Base-by-base conservation (phyloP, 192 early-diverging fungal genomes). In the Coemansia sp. region DNA sequence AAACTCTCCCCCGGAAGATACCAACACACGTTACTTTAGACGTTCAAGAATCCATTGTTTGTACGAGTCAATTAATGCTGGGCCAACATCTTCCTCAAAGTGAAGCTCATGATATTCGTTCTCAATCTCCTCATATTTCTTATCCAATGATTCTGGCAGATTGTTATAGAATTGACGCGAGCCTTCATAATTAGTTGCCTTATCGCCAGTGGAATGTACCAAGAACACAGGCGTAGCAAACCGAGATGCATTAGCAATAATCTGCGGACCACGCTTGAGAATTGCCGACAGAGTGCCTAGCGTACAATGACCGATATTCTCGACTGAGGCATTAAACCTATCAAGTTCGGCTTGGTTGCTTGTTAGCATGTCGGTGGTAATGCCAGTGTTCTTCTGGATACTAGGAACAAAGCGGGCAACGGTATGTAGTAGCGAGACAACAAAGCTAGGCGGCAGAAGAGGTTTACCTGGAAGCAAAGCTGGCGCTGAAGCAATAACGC, bases 71-170 rank as follows among this genome's bases (percentile, higher is more conserved):
- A 74, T n/a, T 9, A 81, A 34, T 7, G 60, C 72, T 22, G 70
- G 67, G 21, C 60, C 72, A 22, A 73, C 31, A 49, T 82, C 60
- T 47, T 73, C 62, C 26, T 82, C 74, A 67, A 73, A 76, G 32
- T 82, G 73, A 32, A 82, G 60, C 65, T 83, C 82, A 31, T 83
- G 82, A 61, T 74, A 83, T 14, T 56, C 28, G 58, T 61, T 52
- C 31, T 60, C 68, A 56, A 76, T 30, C 38, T 73, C 69, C 41
- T 61, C 57, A 47, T 68, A 71, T 59, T 83, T 53, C 71, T 83
- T 83, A 50, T 83, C 82, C 44, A 79, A 56, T 7, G 54, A 27
- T 5, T 49, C 65, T n/a, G 82, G 76, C 24, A 83, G 65, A 2
- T 27, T 52, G 24, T 53, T 44, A 38, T 50, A 76, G 59, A 80